Conservation (phyloP, 306 rosid genomes). For the Gillenia trifoliata region DNA sequence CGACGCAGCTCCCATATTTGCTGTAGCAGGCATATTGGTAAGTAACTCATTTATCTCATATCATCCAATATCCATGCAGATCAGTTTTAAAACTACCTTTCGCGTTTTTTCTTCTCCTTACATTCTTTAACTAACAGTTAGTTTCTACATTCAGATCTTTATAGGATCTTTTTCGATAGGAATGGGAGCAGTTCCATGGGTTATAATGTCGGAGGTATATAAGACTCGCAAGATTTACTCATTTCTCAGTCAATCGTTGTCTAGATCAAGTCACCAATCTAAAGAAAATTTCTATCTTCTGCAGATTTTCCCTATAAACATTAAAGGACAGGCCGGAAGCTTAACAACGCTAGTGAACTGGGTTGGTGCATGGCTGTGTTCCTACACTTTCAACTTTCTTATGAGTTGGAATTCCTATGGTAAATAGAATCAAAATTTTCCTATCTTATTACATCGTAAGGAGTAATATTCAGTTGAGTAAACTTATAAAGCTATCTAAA, state of each 20-base stretch:
- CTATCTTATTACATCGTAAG: not conserved
- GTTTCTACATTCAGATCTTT: slow-evolving; percentile 45
- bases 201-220: slow-evolving; percentile 88
- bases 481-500: not conserved
- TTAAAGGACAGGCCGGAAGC: slow-evolving; percentile 86
- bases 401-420: slow-evolving; percentile 87
- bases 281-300: slow-evolving; percentile 7
- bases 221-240: slow-evolving; percentile 5
- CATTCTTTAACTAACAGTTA: not conserved
- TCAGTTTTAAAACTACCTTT: not conserved
- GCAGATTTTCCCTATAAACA: slow-evolving; percentile 86
- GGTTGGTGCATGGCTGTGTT: slow-evolving; percentile 92
- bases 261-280: not conserved
- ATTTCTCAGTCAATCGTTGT: not conserved
- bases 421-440: slow-evolving; percentile 20
- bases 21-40: slow-evolving; percentile 64
- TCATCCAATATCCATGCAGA: not conserved
- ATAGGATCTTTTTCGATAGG: slow-evolving; percentile 74
- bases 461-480: not conserved
- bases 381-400: slow-evolving; percentile 82
- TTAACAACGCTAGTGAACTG: slow-evolving; percentile 79
- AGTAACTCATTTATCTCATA: slow-evolving; percentile 22
- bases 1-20: slow-evolving; percentile 58
- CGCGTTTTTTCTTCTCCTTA: not conserved
- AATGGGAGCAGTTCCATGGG: slow-evolving; percentile 98